Base-by-base conservation (phyloP, 2,329 filamentous ascomycete species). In the Emmonsiellopsis sp. region DNA sequence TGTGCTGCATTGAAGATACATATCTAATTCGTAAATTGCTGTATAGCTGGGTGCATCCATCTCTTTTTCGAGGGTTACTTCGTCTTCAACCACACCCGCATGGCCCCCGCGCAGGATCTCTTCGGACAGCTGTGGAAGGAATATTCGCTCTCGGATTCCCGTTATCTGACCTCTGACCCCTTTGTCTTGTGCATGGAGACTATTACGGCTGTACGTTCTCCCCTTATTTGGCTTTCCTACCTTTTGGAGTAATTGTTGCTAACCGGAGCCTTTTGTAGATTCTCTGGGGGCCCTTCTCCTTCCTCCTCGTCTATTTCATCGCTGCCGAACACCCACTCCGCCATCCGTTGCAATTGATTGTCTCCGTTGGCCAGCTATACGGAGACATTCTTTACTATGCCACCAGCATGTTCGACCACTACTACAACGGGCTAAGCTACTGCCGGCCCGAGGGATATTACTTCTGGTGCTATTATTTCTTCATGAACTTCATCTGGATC, bases 101-200 rank as follows among this genome's bases (percentile, higher is more conserved):
- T 95, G 66, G 81, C 83, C 0, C 74, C 79, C 9, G 81, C 81
- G 55, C 85, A 89, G 65, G 83, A 84, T 52, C 71, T 93, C 6
- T 85, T 91, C 53, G 88, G 85, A 2, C 88, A 95, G 73, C 75
- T 95, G 44, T 95, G 90, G 90, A 95, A 95, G 66, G 90, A 95
- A 70, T 95, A 95, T 67, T 79, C 87, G 2, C 77, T 91, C 36
- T 91, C 87, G 2, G 90, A 95, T 71, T 94, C 89, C 52, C 80
- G 90, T 43, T 95, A 95, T 65, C 74, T 95, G 61, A 90, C 85
- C 2, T 83, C 84, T 14, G 87, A 93, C 64, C 79, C 85, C 1
- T 90, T 95, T 62, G 89, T 93, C 61, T 74, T 95, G n/a, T 91
- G 87, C 67, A 85, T 95, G 68, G 90, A 95, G 75, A 82, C 79